Evolutionary conservation across 2,329 filamentous ascomycete genomes (phyloP), one percentile per base, ranked within the genome.

Genomic region (Knufia fluminis): DNA sequence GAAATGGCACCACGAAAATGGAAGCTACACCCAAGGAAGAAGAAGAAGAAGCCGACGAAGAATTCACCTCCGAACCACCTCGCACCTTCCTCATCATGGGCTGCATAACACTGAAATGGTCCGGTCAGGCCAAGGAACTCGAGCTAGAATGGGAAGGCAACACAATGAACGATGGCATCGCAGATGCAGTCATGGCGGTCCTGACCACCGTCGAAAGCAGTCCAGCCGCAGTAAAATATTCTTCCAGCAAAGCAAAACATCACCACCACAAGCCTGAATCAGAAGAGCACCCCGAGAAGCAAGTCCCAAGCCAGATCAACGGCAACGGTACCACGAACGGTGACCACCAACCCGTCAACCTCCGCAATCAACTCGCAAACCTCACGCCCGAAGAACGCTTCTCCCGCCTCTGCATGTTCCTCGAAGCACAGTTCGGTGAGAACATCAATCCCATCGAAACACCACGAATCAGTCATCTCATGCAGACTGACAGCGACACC

Each of bases 91-190:
- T 76, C 23, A 80, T 98, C 61, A 97, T 98, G 91, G 91, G 89
- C 55, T 92, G 86, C 66, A 82, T 96, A 23, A 80, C 80, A 6
- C 81, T 97, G n/a, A 79, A 83, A 17, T 89, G 92, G 67, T 78
- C 78, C 55, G 78, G 74, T 54, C 65, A 68, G 10, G 83, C 80
- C 57, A 86, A 90, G 49, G 83, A 92, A 62, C 79, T 96, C 4
- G 89, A 94, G 64, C 74, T 97, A 2, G 89, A 95, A 68, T 98
- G 92, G 92, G 91, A 97, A 65, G 92, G 90, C 51, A 98, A 97
- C 64, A 86, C 95, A 71, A 83, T 96, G 62, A 98, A 97, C 65
- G 92, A 98, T 62, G 87, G 89, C 53, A 94, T 98, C 61, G 92
- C 92, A n/a, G 92, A 98, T 67, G 89, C 92, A 14, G 85, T 97